These are phyloP conservation scores for Pleurotus ostreatus DNA, from an alignment of 768 basidiomycete species.

Conservation along the genomic window DNA sequence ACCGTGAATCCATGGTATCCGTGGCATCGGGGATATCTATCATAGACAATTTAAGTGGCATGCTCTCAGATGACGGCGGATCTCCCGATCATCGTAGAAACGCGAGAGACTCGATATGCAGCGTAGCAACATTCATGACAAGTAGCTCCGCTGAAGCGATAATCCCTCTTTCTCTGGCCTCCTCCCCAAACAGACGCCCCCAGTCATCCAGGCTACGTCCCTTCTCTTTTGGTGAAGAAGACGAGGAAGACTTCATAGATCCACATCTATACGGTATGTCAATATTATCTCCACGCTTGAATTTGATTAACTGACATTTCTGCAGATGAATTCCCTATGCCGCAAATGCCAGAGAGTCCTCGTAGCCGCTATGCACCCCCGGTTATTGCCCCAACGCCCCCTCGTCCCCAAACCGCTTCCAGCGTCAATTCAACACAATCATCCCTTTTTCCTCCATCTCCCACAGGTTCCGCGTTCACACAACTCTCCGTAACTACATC, in stretches of 20 bases:
- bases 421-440: slow-evolving; percentile 14
- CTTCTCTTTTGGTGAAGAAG: slow-evolving; percentile 36
- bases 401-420: slow-evolving; percentile 27
- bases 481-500: slow-evolving; percentile 23
- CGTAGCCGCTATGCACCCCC: slow-evolving; percentile 2
- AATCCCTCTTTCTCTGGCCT: slow-evolving; percentile 31
- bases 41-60: slow-evolving; percentile 3
- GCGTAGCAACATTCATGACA: slow-evolving; percentile 55
- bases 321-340: slow-evolving; percentile 35
- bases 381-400: not conserved
- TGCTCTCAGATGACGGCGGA: not conserved
- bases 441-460: slow-evolving; percentile 14
- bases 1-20: slow-evolving; percentile 4
- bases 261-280: slow-evolving; percentile 29
- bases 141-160: slow-evolving; percentile 56
- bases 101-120: slow-evolving; percentile 37
- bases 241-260: slow-evolving; percentile 30
- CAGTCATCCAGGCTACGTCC: slow-evolving; percentile 28
- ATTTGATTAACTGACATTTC: slow-evolving; percentile 4
- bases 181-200: not conserved
- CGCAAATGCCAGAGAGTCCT: not conserved
- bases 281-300: not conserved
- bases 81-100: not conserved
- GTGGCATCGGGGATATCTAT: slow-evolving; percentile 4
- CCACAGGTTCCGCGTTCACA: slow-evolving; percentile 19